These are phyloP conservation scores for Xerocomellus amylosporus DNA, from an alignment of 768 basidiomycete species.

Conservation along the genomic window DNA sequence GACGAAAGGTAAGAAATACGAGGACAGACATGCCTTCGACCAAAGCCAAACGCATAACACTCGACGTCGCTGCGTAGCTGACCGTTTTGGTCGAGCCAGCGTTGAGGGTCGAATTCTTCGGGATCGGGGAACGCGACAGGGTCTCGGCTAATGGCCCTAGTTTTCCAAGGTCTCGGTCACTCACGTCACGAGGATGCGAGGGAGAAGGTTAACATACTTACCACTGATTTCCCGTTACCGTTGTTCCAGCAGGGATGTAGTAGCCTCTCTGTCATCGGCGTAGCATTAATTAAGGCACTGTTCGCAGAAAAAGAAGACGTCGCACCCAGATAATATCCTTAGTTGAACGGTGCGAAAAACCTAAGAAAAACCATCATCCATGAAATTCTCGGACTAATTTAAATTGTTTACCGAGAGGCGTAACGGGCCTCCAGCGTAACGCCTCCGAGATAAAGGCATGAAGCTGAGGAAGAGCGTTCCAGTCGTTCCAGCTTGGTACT, in stretches of 20 bases:
- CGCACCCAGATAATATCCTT: slow-evolving; percentile 60
- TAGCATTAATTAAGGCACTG: slow-evolving; percentile 29
- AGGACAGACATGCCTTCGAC: slow-evolving; percentile 31
- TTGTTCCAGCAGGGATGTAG: slow-evolving; percentile 24
- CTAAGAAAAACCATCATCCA: background rate
- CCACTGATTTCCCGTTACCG: slow-evolving; percentile 22
- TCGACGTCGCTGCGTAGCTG: slow-evolving; percentile 46
- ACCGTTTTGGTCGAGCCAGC: slow-evolving; percentile 49
- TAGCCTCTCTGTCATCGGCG: slow-evolving; percentile 13
- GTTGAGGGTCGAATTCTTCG: slow-evolving; percentile 53
- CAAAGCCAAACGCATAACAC: slow-evolving; percentile 53
- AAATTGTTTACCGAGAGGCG: slow-evolving; percentile 20
- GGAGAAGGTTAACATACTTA: background rate
- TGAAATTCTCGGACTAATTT: too few species aligned
- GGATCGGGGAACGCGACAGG: slow-evolving; percentile 55
- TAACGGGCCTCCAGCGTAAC: slow-evolving; percentile 38
- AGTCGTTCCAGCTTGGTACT: slow-evolving; percentile 40
- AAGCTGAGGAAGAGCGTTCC: slow-evolving; percentile 33
- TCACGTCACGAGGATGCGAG: too few species aligned
- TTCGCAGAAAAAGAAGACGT: background rate
- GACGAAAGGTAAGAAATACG: background rate
- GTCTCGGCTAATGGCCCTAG: slow-evolving; percentile 53
- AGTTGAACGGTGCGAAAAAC: slow-evolving; percentile 61
- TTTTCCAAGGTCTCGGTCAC: background rate
- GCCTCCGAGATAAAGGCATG: slow-evolving; percentile 37